Evolutionary conservation across 768 basidiomycete genomes (phyloP).

Genomic region (Leccinum incarnatum): DNA sequence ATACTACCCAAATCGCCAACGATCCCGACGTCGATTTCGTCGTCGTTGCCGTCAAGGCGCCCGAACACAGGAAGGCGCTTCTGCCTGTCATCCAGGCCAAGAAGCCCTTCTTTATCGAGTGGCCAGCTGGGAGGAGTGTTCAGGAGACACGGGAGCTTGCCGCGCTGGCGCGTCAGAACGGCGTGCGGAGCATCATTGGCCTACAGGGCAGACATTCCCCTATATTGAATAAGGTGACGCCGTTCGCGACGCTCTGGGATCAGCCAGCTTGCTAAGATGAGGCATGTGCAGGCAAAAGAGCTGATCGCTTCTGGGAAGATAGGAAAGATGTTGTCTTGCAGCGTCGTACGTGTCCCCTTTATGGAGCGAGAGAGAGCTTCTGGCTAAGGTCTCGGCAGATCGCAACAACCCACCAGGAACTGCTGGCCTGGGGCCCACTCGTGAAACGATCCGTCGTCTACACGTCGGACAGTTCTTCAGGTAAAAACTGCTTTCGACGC

Average conservation of each 20-base stretch:
- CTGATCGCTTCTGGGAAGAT: constrained; percentile 8
- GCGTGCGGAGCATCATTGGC: constrained; percentile 5
- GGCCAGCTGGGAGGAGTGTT: constrained; percentile 10
- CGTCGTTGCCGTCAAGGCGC: constrained; percentile 12
- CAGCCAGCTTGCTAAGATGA: background rate
- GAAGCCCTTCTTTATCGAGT: constrained; percentile 13
- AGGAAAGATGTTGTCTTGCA: constrained; percentile 9
- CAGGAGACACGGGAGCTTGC: constrained; percentile 11
- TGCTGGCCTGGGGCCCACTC: background rate
- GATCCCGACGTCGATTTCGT: constrained; percentile 16
- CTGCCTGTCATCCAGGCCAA: constrained; percentile 13
- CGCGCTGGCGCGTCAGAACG: constrained; percentile 5
- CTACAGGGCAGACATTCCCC: constrained; percentile 16
- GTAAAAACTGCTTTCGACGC: background rate
- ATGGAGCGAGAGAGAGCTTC: background rate
- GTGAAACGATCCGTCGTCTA: constrained; percentile 1
- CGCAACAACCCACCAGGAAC: background rate
- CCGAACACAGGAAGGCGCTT: constrained; percentile 6
- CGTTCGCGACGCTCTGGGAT: background rate
- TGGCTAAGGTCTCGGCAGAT: background rate
- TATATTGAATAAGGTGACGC: constrained; percentile 3
- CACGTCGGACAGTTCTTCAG: background rate
- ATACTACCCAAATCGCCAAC: constrained; percentile 13
- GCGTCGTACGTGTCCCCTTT: background rate
- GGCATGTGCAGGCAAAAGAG: constrained; percentile 3